Base-by-base conservation (phyloP, 176 grass and related monocot species). In the Juncus inflexus region DNA sequence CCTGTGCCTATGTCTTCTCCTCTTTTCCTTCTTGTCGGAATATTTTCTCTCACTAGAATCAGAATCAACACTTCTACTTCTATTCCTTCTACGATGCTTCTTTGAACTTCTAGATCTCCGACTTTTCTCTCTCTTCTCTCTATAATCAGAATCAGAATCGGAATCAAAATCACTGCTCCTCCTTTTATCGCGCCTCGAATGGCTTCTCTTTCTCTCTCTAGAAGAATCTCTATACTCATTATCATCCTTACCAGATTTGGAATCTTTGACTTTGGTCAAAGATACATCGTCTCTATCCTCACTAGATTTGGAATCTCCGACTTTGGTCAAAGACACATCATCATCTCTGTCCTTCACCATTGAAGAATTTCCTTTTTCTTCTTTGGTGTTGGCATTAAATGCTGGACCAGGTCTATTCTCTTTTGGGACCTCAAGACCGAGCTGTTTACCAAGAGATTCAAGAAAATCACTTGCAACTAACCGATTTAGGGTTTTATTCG, bases 381-480 rank as follows among this genome's bases (percentile, higher is more conserved):
- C 79, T 65, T 58, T 55, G 54, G 10, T 70, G 57, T 65, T 37
- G 58, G 67, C 67, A 68, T 75, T 79, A 5, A 50, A 71, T 69
- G 76, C 52, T 8, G 58, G 62, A 35, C 36, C 41, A 52, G 83
- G 72, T 63, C 50, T 87, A 80, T n/a, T 68, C 35, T 91, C 87
- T 73, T 78, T 41, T 39, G 92, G 92, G 54, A 97, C 77, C 75
- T 97, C 87, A 63, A 97, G 77, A 12, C 92, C 87, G 57, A 97
- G 73, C 74, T 97, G 87, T 85, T 84, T 91, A 78, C 87, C 92
- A 73, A 97, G 70, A 63, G 92, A 91, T 87, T 97, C 85, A 15
- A 97, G 75, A 61, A 97, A 97, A 91, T 97, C 92, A 42, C 83
- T 82, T 35, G 92, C 87, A 64, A 91, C 85, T 77, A 97, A 76